Conservation (phyloP, 106 monocot genomes). For the Iris macrosiphon region DNA sequence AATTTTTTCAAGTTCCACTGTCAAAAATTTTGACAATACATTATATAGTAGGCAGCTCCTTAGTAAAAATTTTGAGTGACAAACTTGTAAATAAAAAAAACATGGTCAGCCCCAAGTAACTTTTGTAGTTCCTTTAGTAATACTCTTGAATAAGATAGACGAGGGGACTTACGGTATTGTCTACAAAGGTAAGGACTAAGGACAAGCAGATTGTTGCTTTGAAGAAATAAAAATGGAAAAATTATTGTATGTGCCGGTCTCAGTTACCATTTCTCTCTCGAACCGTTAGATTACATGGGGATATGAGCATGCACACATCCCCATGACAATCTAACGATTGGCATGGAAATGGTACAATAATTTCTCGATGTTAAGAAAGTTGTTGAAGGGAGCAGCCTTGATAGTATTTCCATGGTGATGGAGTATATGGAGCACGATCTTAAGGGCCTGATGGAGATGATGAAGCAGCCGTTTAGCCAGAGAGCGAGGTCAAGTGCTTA, state of each 20-base stretch:
- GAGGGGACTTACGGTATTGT: slow-evolving; percentile 98
- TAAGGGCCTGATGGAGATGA: slow-evolving; percentile 72
- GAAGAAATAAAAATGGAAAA: slow-evolving; percentile 96
- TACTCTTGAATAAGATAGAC: slow-evolving; percentile 79
- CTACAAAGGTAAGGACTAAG: slow-evolving; percentile 69
- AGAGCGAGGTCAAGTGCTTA: slow-evolving; percentile 85
- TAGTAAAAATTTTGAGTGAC: no score
- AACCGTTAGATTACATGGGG: no score
- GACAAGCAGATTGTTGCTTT: slow-evolving; percentile 80
- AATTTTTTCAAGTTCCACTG: no score
- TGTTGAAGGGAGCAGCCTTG: slow-evolving; percentile 53
- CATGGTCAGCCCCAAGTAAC: no score
- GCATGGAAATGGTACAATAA: no score
- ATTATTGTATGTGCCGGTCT: no score
- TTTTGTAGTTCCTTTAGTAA: no score
- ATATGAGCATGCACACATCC: slow-evolving; percentile 90
- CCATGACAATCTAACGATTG: slow-evolving; percentile 74
- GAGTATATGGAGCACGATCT: slow-evolving; percentile 97
- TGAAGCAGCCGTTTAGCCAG: slow-evolving; percentile 90
- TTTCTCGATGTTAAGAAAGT: slow-evolving; percentile 94
- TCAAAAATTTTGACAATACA: no score
- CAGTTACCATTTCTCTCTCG: no score
- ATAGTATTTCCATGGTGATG: slow-evolving; percentile 93
- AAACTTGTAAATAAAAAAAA: no score
- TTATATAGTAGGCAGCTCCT: no score